phyloP scores from a whole-genome alignment of 192 early-diverging fungal species.

The Phycomyces blakesleeanus region DNA sequence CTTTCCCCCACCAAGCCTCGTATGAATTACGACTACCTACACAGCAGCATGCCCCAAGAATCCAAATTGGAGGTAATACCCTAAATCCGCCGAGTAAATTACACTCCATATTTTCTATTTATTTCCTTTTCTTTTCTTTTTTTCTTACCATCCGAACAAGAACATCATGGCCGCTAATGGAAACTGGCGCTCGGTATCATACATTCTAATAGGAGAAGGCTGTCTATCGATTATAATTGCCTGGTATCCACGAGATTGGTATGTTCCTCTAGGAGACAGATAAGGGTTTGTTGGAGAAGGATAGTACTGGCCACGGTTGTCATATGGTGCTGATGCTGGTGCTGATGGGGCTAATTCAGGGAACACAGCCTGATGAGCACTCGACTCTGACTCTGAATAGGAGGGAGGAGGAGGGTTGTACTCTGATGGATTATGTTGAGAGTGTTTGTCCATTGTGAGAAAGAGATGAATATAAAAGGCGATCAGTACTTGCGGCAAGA shows the following conservation, averaged over 20 bases:
- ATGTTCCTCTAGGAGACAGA: neutral
- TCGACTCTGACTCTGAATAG: neutral
- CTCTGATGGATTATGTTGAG: neutral
- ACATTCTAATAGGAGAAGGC: neutral
- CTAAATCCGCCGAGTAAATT: conserved; percentile 2
- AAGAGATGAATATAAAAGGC: too few relatives aligned
- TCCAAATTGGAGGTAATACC: conserved; percentile 16
- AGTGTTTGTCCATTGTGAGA: too few relatives aligned
- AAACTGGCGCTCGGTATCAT: neutral
- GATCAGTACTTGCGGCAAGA: too few relatives aligned
- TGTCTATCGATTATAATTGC: neutral
- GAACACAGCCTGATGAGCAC: neutral
- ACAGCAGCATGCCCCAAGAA: conserved; percentile 25
- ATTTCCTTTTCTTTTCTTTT: neutral
- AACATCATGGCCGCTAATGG: conserved; percentile 17
- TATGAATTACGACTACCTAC: conserved; percentile 20
- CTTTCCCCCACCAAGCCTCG: conserved; percentile 22
- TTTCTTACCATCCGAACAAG: conserved; percentile 20
- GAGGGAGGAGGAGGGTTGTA: neutral
- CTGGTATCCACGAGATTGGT: neutral
- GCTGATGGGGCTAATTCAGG: neutral
- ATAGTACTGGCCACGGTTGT: neutral
- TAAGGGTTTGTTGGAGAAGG: neutral
- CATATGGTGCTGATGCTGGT: neutral
- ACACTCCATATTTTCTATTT: too few relatives aligned